Evolutionary conservation across 1,139 yeast species (phyloP).

Genomic region (Diutina scorzettiae): DNA sequence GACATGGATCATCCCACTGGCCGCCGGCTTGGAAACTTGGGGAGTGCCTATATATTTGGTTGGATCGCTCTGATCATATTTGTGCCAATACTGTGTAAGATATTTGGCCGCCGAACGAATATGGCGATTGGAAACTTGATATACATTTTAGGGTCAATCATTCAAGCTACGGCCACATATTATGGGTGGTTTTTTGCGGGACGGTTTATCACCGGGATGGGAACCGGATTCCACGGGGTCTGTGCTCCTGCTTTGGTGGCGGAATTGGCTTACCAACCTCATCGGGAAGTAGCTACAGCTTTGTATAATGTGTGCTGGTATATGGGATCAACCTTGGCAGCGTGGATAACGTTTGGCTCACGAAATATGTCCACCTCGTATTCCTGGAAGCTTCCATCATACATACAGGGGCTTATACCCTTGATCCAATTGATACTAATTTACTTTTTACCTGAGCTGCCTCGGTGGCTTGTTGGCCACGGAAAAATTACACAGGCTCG

Average conservation of each 20-base stretch:
- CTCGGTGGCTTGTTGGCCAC: constrained; percentile 32
- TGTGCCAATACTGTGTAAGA: constrained; percentile 27
- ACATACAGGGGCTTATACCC: constrained; percentile 31
- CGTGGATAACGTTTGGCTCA: constrained; percentile 42
- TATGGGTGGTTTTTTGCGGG: constrained; percentile 32
- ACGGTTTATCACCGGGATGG: constrained; percentile 36
- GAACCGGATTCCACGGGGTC: constrained; percentile 26
- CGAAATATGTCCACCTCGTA: constrained; percentile 16
- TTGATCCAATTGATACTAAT: constrained; percentile 16
- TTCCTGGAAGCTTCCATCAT: constrained; percentile 33
- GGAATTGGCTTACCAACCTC: constrained; percentile 35
- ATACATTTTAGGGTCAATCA: constrained; percentile 30
- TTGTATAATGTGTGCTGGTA: constrained; percentile 33
- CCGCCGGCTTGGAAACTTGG: constrained; percentile 31
- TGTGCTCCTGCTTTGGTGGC: constrained; percentile 33
- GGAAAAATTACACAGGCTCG: constrained; percentile 28
- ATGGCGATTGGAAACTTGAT: constrained; percentile 23
- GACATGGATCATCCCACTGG: constrained; percentile 31
- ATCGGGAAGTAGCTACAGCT: constrained; percentile 33
- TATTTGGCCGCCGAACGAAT: constrained; percentile 33
- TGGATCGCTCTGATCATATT: constrained; percentile 17
- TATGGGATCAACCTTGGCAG: constrained; percentile 37
- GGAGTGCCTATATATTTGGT: constrained; percentile 22
- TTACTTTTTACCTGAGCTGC: constrained; percentile 46
- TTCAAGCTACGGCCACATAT: constrained; percentile 31